Base-by-base conservation (phyloP, 2,329 filamentous ascomycete genomes). In the Paecilomyces dactylethromorphus region DNA sequence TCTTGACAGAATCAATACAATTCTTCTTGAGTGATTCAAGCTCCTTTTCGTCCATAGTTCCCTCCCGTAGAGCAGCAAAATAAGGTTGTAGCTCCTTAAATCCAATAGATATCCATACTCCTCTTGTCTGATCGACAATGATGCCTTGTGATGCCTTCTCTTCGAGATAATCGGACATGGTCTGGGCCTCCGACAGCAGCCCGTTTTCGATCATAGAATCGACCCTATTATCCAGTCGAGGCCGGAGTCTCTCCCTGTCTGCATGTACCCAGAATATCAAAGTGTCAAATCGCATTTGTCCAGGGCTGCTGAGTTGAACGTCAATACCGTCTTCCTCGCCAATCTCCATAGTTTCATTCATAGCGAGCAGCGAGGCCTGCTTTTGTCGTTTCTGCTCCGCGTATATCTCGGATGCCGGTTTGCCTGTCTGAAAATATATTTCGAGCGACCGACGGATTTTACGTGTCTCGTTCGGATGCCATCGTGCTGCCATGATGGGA, bases 91-190 rank as follows among this genome's bases (percentile, higher is more conserved):
- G 89, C 69, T 99, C 91, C 71, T 95, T 97, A 75, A 92, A 97
- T 0, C 94, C 94, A 62, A 99, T 99, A 1, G 92, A 94, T 56
- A 96, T 89, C 92, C 93, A 99, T 51, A 99, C 95, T 0, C 94
- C 95, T 56, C 87, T 86, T 1, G 84, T 89, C 63, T 85, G 82
- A 68, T 97, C 91, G 1, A 94, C 75, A 0, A 73, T 63, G 1
- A 79, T 73, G 0, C 85, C 87, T 1, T 76, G 67, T 0, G 76
- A 69, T 54, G 77, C 70, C 57, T 81, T 74, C 3, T 74, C 64
- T 15, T 76, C 66, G 1, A 82, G 73, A 60, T 82, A 81, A 1
- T 74, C 69, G 12, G 78, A 76, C 66, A 90, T 79, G 1, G 71
- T 75, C 45, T 79, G 69, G 0, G 88, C 85, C 73, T 91, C 88